Base-by-base conservation (phyloP, 2,329 filamentous ascomycete species). In the Penicillium expansum region DNA sequence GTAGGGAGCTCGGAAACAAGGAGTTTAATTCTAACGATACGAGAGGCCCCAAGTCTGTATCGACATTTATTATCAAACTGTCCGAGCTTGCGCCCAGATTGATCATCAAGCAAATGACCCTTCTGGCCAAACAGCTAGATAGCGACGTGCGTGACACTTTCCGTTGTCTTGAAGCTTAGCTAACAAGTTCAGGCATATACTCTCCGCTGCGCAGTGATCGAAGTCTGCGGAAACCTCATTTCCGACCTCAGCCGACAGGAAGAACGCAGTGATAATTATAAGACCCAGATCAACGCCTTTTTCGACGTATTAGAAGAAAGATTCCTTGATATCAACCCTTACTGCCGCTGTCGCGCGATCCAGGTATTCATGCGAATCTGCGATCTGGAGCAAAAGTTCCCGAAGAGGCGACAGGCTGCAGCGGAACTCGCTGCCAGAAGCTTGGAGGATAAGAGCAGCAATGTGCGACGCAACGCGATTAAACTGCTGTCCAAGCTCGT, bases 11-110 rank as follows among this genome's bases (percentile, higher is more conserved):
- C 63, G 96, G 92, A 73, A 96, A 92, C 76, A 99, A 96, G 73
- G 93, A 97, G 71, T 99, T 97, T 79, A 97, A 95, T 75, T 93
- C 89, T 60, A 99, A 95, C 69, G 95, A 99, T 73, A 92, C 90
- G 1, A 91, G 89, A 71, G 94, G 94, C 0, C 94, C 95, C 13
- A 99, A 97, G 74, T 97, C 93, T 0, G 91, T 97, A 8, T 97
- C 94, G 14, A 85, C 90, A 1, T 99, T 99, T 69, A 89, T 99
- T 65, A 84, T 92, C 56, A 96, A 93, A 71, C 83, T 99, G 29
- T 97, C 94, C 0, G 94, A 97, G 72, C 82, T 99, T 58, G 89
- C 90, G 3, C 94, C 95, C 5, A 86, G 92, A 59, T 79, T 97
- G 24, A 92, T 99, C 54, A 96, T 97, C 69, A 97, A 96, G 77